Percentiles rank a stretch among this genome's conserved stretches.
These are phyloP conservation scores for Tetrastigma voinierianum DNA, from an alignment of 164 flowering plant species.

Conservation along the genomic window DNA sequence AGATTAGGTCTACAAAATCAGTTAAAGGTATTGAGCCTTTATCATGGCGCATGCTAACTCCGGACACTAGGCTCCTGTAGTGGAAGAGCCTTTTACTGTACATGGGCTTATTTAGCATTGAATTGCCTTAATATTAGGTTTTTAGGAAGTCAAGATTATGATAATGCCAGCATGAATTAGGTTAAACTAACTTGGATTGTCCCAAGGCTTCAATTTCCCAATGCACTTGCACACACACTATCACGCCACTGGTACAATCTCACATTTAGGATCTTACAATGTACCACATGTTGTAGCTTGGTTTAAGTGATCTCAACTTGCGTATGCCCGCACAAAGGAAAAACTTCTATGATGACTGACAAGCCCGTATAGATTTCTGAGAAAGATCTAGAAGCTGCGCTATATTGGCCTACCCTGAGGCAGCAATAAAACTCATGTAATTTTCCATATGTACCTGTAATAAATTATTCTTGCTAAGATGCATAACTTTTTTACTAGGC, in stretches of 20 bases:
- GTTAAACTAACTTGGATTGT: too few relatives aligned
- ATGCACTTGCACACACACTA: not conserved
- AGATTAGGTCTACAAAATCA: too few relatives aligned
- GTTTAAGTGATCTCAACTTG: conserved; percentile 87
- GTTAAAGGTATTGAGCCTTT: too few relatives aligned
- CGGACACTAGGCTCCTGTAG: too few relatives aligned
- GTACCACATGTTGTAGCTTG: conserved; percentile 57
- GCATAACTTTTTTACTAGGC: conserved; percentile 54
- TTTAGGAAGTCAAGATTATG: too few relatives aligned
- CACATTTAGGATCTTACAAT: not conserved
- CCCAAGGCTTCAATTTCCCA: not conserved
- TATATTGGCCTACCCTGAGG: conserved; percentile 94
- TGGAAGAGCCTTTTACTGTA: too few relatives aligned
- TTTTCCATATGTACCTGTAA: too few relatives aligned
- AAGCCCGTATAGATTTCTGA: conserved; percentile 92
- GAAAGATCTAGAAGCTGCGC: conserved; percentile 81
- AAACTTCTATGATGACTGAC: conserved; percentile 95
- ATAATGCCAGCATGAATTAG: too few relatives aligned
- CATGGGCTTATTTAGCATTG: too few relatives aligned
- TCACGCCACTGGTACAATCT: not conserved
- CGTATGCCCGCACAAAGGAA: conserved; percentile 95
- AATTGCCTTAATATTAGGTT: too few relatives aligned
- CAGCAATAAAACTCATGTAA: conserved; percentile 16
- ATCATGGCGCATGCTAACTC: too few relatives aligned
- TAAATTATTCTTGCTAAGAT: not conserved